Evolutionary conservation across 768 basidiomycete genomes (phyloP), one percentile per base, ranked within the genome.

Genomic region (Suillus fuscotomentosus): DNA sequence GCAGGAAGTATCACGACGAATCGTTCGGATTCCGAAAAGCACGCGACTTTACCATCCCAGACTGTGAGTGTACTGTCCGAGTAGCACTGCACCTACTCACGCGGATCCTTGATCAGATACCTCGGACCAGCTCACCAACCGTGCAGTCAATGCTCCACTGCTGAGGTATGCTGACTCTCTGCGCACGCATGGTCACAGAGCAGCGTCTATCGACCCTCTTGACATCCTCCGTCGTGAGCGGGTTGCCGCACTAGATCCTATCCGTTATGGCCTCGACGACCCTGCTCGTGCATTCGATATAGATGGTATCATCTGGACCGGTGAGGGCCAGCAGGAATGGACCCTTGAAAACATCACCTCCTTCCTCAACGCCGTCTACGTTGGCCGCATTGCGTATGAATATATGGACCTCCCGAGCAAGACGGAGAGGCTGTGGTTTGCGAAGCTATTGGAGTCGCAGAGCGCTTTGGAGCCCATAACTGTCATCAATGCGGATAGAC

Each of bases 101-200:
- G 3, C 31, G 10, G 27, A 31, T 39, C 20, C 36, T 14, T 47
- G 38, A 17, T 51, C 62, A 92, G 91, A 92, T 71, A 90, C 86
- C 3, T 73, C 82, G 1, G 78, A 79, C 0, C 91, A 93, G 69
- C 80, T 94, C 15, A 72, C 80, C 60, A 92, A 92, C 75, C 84
- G 95, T 10, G 81, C 81, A 15, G 72, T 73, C 3, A 95, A 96
- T 69, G 93, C 94, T 0, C 80, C 92, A 3, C 79, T 97, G 20
- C 78, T 96, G 51, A 90, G 95, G 41, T 96, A 95, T 72, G 92
- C 95, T 13, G 95, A 97, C 73, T 89, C 91, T 2, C 83, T 97
- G 69, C 85, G 94, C n/a, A 88, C 82, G 0, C 91, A 94, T 67
- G 91, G 90, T 0, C 94, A 95, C 70, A 86, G 92, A 38, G 92